Evolutionary conservation across 2,329 filamentous ascomycete species (phyloP), one percentile per base, ranked within the genome.

Genomic region (Fusarium napiforme): DNA sequence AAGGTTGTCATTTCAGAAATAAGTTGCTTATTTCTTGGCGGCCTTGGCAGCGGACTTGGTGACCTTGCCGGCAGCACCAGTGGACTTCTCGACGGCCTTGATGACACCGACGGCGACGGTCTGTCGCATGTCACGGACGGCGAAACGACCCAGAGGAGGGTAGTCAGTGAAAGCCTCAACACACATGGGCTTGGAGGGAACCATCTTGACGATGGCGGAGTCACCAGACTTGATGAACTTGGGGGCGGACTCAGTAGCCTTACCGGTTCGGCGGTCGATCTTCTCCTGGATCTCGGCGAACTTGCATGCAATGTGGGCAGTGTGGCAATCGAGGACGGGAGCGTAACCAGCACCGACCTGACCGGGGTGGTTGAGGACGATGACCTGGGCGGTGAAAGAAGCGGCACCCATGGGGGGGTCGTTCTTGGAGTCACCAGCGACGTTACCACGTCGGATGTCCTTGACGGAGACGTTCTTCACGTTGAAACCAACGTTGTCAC

Each of bases 181-280:
- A 88, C 96, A 99, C 96, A 99, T 99, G 85, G 96, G 96, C 95
- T 99, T 99, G 90, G 96, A 98, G 85, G 96, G 96, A 91, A 98
- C 85, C 96, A 99, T 98, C 95, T 98, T 98, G 90, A 99, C 96
- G 89, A 99, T 99, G 87, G 96, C 96, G 80, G 96, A 96, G 87
- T 99, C 96, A 93, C 96, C 96, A 83, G 96, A 98, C 95, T 99
- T 99, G 94, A 99, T 95, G 93, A 98, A 98, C 93, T 99, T 99
- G 88, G 96, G 96, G 83, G 84, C 85, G 85, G 89, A 84, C 89
- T 99, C 96, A 83, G 94, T 91, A 79, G 95, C 93, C 93, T 99
- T 99, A 87, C 96, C 96, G 85, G 96, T 98, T 94, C 96, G 96
- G 88, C 96, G 95, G 87, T 99, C 96, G 83, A 99, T 99, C 96